Percentiles rank a stretch among this genome's conserved stretches.
phyloP scores from a whole-genome alignment of 2,329 filamentous ascomycete genomes.

The Rosellinia necatrix region DNA sequence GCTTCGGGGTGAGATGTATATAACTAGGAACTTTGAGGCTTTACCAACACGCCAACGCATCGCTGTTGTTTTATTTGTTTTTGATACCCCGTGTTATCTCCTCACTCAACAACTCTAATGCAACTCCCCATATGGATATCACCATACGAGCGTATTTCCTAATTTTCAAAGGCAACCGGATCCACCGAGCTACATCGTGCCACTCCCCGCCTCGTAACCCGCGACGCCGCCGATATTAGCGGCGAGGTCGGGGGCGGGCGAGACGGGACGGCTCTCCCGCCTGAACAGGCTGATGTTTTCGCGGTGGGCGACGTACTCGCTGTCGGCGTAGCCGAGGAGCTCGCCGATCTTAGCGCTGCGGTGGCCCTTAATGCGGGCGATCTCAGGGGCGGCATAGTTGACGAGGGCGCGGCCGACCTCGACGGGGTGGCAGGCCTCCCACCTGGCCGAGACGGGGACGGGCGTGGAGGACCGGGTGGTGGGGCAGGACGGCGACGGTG shows the following conservation, averaged over 20 bases:
- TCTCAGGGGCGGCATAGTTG: constrained; percentile 89
- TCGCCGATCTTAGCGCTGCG: constrained; percentile 80
- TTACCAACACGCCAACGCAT: too few species aligned
- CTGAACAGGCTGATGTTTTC: constrained; percentile 83
- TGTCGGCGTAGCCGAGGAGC: constrained; percentile 88
- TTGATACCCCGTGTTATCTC: too few species aligned
- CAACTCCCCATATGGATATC: neutral
- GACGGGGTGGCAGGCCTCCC: constrained; percentile 25
- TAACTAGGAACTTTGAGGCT: neutral
- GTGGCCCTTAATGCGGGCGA: constrained; percentile 80
- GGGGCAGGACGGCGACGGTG: constrained; percentile 17
- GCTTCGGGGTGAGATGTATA: neutral
- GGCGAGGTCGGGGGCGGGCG: constrained; percentile 44
- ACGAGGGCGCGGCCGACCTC: constrained; percentile 90
- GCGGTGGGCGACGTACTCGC: constrained; percentile 87
- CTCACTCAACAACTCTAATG: neutral
- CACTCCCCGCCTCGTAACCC: constrained; percentile 28
- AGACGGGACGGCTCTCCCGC: constrained; percentile 56
- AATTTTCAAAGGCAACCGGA: too few species aligned
- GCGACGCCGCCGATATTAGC: constrained; percentile 30
- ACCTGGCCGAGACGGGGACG: constrained; percentile 24
- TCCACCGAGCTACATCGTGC: neutral
- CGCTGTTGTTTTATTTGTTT: too few species aligned
- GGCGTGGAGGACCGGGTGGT: constrained; percentile 14
- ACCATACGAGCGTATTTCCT: too few species aligned